A percentile compares a stretch with the other conserved stretches of the same genome.
These are phyloP conservation scores for Grammothele lineata DNA, from an alignment of 768 basidiomycete species.

Conservation along the genomic window DNA sequence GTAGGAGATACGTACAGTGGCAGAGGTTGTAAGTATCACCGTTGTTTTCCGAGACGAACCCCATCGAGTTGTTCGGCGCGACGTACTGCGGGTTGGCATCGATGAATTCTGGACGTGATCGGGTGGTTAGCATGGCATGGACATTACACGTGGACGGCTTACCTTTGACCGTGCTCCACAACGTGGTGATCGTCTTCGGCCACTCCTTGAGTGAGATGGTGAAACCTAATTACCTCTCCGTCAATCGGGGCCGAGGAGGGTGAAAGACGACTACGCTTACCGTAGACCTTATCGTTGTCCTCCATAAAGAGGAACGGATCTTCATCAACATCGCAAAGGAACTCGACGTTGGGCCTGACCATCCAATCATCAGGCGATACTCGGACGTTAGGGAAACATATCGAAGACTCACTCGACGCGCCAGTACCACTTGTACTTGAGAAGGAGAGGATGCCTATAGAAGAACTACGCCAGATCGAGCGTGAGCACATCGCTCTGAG, in stretches of 20 bases:
- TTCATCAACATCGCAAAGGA: slow-evolving; percentile 63
- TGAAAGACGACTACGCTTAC: slow-evolving; percentile 33
- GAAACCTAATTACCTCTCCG: too few relatives aligned
- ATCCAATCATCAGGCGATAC: too few relatives aligned
- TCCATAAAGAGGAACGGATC: slow-evolving; percentile 75
- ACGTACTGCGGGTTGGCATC: slow-evolving; percentile 50
- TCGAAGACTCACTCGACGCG: slow-evolving; percentile 52
- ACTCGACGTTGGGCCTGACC: slow-evolving; percentile 64
- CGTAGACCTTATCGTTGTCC: slow-evolving; percentile 64
- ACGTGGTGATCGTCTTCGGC: slow-evolving; percentile 54
- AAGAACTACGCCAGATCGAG: slow-evolving; percentile 35
- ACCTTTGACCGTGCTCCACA: slow-evolving; percentile 65
- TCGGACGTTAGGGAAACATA: too few relatives aligned
- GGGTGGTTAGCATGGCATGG: not conserved
- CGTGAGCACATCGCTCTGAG: not conserved
- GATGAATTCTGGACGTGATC: slow-evolving; percentile 45
- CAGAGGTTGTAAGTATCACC: slow-evolving; percentile 63
- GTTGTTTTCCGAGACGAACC: slow-evolving; percentile 62
- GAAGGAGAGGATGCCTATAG: slow-evolving; percentile 63
- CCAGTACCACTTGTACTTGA: slow-evolving; percentile 76
- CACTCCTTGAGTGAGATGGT: slow-evolving; percentile 65
- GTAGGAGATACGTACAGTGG: slow-evolving; percentile 42
- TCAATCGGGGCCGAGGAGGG: not conserved
- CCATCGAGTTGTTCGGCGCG: slow-evolving; percentile 53
- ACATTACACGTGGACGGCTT: slow-evolving; percentile 14